Percentiles rank a stretch among this genome's conserved stretches.
phyloP scores from a whole-genome alignment of 352 stramenopile genomes.

The Phytophthora gonapodyides region DNA sequence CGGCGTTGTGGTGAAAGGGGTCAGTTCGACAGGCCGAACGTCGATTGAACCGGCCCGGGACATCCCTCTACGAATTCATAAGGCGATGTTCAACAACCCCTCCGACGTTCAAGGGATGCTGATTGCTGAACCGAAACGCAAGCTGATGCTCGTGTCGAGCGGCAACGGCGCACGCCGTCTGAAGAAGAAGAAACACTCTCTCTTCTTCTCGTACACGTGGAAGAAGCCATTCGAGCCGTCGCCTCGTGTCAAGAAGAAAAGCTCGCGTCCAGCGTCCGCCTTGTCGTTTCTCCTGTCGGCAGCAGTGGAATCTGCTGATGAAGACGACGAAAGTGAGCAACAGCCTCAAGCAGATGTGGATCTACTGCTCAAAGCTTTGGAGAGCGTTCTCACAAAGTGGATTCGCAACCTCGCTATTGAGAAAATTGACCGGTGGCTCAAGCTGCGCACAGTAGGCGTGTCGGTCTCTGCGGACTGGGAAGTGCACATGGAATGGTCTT shows the following conservation, averaged over 20 bases:
- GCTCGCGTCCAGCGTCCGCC: constrained; percentile 58
- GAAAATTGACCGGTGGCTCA: constrained; percentile 73
- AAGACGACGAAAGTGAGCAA: constrained; percentile 72
- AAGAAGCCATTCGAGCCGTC: constrained; percentile 75
- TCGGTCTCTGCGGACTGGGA: constrained; percentile 77
- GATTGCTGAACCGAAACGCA: constrained; percentile 82
- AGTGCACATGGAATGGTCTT: constrained; percentile 84
- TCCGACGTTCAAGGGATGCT: constrained; percentile 75
- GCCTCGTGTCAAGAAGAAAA: constrained; percentile 78
- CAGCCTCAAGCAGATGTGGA: constrained; percentile 70
- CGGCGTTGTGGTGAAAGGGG: constrained; percentile 34
- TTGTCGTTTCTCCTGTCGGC: constrained; percentile 84
- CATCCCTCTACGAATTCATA: constrained; percentile 83
- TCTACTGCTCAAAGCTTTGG: constrained; percentile 53
- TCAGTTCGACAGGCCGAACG: constrained; percentile 39
- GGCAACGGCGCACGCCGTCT: constrained; percentile 69
- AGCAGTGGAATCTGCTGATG: constrained; percentile 67
- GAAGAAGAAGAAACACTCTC: constrained; percentile 88
- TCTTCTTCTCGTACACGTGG: constrained; percentile 82
- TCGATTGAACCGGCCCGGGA: constrained; percentile 45
- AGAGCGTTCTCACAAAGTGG: constrained; percentile 61
- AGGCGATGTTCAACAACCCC: constrained; percentile 85
- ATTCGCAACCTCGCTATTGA: constrained; percentile 61
- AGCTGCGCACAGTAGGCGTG: constrained; percentile 71
- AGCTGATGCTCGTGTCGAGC: constrained; percentile 73